Conservation (phyloP, 2,329 filamentous ascomycete genomes). For the Dryadomyces sulphureus region DNA sequence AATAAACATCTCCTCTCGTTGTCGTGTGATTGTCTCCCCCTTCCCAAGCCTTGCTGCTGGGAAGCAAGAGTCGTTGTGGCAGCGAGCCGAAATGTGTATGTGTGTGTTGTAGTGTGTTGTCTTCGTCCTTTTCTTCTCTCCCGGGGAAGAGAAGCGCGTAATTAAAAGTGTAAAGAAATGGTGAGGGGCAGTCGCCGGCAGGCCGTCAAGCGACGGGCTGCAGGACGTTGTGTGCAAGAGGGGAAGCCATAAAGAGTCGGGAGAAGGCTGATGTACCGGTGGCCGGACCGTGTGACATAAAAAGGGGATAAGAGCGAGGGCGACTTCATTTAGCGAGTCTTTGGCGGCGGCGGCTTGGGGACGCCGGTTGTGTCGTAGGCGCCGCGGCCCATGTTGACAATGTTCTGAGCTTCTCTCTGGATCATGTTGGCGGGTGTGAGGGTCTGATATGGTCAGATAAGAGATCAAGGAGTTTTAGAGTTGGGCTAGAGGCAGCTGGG, state of each 20-base stretch:
- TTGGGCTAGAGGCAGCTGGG: no score
- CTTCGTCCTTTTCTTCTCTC: slow-evolving; percentile 2
- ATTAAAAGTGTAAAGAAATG: slow-evolving; percentile 17
- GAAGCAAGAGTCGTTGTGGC: slow-evolving; percentile 13
- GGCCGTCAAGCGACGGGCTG: no score
- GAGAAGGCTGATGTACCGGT: neutral
- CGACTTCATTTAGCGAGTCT: slow-evolving; percentile 16
- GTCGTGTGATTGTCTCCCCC: slow-evolving; percentile 1
- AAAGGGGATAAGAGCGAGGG: neutral
- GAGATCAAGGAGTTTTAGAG: neutral
- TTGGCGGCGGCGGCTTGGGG: slow-evolving; percentile 21
- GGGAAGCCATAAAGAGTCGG: neutral
- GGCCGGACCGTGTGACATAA: neutral
- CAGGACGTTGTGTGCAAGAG: neutral
- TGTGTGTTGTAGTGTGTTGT: slow-evolving; percentile 12
- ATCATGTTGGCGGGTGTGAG: slow-evolving; percentile 17
- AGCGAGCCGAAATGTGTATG: slow-evolving; percentile 15
- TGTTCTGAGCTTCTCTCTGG: slow-evolving; percentile 15
- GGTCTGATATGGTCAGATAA: neutral
- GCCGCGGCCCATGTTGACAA: slow-evolving; percentile 20
- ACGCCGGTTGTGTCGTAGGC: slow-evolving; percentile 24
- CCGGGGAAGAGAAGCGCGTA: slow-evolving; percentile 12
- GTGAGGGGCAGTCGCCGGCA: neutral
- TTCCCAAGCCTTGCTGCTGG: slow-evolving; percentile 12
- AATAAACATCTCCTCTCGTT: neutral